Evolutionary conservation across 2,329 filamentous ascomycete species (phyloP), one percentile per base, ranked within the genome.

Genomic region (Phyllosticta citriasiana): DNA sequence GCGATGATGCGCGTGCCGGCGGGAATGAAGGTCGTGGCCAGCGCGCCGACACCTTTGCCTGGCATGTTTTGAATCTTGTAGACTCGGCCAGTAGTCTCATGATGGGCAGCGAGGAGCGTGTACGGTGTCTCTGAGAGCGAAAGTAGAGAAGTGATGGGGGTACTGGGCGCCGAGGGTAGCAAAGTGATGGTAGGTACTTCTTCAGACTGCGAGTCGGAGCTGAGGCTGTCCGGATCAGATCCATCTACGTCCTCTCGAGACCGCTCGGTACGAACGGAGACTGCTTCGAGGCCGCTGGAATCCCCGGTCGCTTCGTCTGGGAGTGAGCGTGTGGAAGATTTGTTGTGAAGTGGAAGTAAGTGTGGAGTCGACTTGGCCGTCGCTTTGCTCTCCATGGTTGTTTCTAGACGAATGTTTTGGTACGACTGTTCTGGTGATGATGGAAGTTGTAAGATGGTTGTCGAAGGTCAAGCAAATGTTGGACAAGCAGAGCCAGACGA

Each of bases 41-140:
- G 71, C 58, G 75, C 71, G 55, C 77, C 77, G 30, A 76, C 71
- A 22, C 77, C 77, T 64, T 76, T 78, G 47, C 69, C 68, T 0
- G 71, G 67, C 4, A 73, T 66, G 4, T 65, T 63, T 25, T 65
- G 67, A 57, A 76, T 62, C 24, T 71, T 69, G 26, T 68, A 73
- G 60, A 68, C 10, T 8, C 33, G 33, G 33, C 33, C 33, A 16
- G 10, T 40, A 5, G 9, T 14, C 2, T 8, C 9, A 62, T 24
- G 64, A 59, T 27, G 60, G 53, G 3, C 63, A 10, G 33, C 33
- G 10, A 40, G 33, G 9, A 40, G 33, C 33, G 2, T 12, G 33
- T 40, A 40, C 9, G 33, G 33, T 12, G 51, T 53, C n/a, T 53
- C 24, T 2, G 51, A 53, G 25, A 55, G 10, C 25, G 40, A 52